Evolutionary conservation across 2,329 filamentous ascomycete species (phyloP).

Genomic region (Clonostachys solani): DNA sequence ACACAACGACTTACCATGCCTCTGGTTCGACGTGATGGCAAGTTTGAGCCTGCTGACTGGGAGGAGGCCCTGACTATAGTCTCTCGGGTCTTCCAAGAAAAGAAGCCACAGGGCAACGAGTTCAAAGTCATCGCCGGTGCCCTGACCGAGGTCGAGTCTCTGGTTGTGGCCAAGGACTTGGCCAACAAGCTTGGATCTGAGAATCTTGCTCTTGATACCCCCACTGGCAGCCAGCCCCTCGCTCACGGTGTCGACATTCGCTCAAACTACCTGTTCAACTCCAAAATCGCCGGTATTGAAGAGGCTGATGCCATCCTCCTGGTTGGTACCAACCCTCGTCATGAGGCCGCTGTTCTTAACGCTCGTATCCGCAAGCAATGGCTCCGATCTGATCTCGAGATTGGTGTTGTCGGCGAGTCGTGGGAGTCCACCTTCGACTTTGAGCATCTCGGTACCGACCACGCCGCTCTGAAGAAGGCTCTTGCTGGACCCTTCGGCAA

Average conservation of each 20-base stretch:
- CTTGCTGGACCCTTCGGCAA: constrained; percentile 87
- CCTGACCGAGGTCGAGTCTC: constrained; percentile 84
- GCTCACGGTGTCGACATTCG: constrained; percentile 92
- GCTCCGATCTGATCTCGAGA: constrained; percentile 89
- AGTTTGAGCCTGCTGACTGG: constrained; percentile 92
- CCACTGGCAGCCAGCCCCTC: constrained; percentile 75
- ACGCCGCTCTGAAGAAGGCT: constrained; percentile 76
- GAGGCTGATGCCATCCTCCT: constrained; percentile 90
- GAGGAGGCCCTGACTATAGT: constrained; percentile 92
- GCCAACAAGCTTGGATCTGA: constrained; percentile 96
- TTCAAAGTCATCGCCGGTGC: constrained; percentile 94
- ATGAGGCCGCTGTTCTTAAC: constrained; percentile 93
- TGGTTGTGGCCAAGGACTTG: constrained; percentile 96
- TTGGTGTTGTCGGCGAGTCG: constrained; percentile 84
- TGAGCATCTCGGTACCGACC: constrained; percentile 79
- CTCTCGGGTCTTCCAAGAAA: constrained; percentile 70
- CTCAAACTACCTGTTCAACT: constrained; percentile 96
- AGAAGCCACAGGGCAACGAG: constrained; percentile 84
- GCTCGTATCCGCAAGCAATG: constrained; percentile 97
- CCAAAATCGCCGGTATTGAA: constrained; percentile 87
- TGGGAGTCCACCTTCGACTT: constrained; percentile 96
- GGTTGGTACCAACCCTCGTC: constrained; percentile 90
- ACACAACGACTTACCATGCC: constrained; percentile 94
- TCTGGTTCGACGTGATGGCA: constrained; percentile 79
- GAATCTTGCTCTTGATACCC: constrained; percentile 89